Evolutionary conservation across 176 grass and related monocot genomes (phyloP), one percentile per base, ranked within the genome.

Genomic region (Musa itinerans): DNA sequence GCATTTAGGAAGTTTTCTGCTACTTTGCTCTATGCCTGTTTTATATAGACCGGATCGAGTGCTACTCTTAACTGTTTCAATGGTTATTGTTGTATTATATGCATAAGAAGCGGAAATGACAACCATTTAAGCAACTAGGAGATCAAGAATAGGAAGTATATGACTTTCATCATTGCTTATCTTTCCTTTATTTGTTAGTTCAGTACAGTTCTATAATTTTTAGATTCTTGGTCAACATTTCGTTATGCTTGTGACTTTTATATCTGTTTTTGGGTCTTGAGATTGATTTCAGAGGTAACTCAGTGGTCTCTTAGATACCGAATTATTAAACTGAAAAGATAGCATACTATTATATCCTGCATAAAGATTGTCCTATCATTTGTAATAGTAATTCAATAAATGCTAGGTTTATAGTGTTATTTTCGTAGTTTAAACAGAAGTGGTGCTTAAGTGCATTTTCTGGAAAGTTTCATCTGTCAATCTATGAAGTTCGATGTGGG

Each of bases 61-160:
- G 10, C 9, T 57, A 56, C 68, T 19, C 8, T 63, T 20, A 53
- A 25, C 3, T 51, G 20, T 27, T 72, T 59, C 53, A n/a, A 81
- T 67, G 71, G 14, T 54, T 24, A 52, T 53, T 52, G 19, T 15
- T 73, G 8, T 73, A 23, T 87, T 72, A 72, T 76, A 75, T 74
- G 56, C 68, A 74, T 83, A 97, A 90, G 90, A 91, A 81, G 86
- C 86, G 78, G 93, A 97, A 66, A 54, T 80, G 61, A 77, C 83
- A 73, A 97, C 90, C 64, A 83, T 97, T 75, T 90, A 93, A 88
- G 93, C 90, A 57, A 93, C 86, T 59, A 90, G 66, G 56, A 86
- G 82, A 83, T 97, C 82, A 21, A 90, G 83, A 89, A 86, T 78
- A 83, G 93, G 81, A 87, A 82, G 78, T 80, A 89, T 96, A 96